Evolutionary conservation across 2,329 filamentous ascomycete genomes (phyloP).

Genomic region (Xylaria sp.): DNA sequence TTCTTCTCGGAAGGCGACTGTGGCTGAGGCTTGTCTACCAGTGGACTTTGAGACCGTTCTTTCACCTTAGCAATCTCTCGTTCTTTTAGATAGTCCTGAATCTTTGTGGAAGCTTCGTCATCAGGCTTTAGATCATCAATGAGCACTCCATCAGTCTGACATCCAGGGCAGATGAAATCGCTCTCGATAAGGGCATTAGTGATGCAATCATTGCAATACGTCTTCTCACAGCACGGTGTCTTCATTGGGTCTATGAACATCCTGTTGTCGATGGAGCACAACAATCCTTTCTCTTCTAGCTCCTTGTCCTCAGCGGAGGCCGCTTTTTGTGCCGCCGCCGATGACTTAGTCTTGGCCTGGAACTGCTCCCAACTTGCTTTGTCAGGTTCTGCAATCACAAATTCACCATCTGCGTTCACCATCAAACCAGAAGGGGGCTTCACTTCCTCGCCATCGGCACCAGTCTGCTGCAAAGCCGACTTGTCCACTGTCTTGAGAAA

Average conservation of each 20-base stretch:
- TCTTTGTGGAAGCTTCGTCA: conserved; percentile 79
- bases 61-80: conserved; percentile 61
- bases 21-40: conserved; percentile 49
- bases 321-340: conserved; percentile 82
- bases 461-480: conserved; percentile 78
- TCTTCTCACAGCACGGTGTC: conserved; percentile 97
- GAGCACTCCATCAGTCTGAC: conserved; percentile 88
- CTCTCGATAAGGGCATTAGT: conserved; percentile 98
- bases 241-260: conserved; percentile 99
- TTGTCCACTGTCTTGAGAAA: conserved; percentile 97
- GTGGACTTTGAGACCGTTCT: conserved; percentile 60
- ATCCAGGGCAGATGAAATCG: conserved; percentile 95
- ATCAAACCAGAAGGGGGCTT: conserved; percentile 91
- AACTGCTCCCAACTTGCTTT: conserved; percentile 97
- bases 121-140: conserved; percentile 91
- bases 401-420: conserved; percentile 97
- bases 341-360: conserved; percentile 91
- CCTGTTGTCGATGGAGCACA: conserved; percentile 96
- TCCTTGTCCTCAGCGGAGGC: conserved; percentile 83
- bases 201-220: conserved; percentile 99
- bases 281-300: conserved; percentile 85
- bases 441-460: conserved; percentile 75
- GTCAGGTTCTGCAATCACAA: conserved; percentile 95
- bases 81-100: conserved; percentile 76
- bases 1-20: conserved; percentile 44